These are phyloP conservation scores for Euphrasia arctica DNA, from an alignment of 305 asterid species.

Conservation along the genomic window DNA sequence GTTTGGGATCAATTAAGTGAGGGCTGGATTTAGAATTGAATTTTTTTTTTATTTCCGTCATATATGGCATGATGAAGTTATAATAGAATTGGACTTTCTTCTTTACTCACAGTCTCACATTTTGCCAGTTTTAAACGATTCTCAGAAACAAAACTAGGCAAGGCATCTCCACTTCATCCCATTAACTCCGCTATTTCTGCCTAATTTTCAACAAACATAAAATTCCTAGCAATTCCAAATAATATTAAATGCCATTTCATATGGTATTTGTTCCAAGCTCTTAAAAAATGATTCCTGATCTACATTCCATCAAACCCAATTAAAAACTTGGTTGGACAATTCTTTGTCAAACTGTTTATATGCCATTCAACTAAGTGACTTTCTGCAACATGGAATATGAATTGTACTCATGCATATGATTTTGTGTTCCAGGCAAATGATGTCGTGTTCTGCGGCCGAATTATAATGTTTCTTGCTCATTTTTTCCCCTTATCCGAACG, in stretches of 20 bases:
- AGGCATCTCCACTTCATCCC: constrained; percentile 11
- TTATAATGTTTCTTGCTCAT: constrained; percentile 98
- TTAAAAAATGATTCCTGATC: background rate
- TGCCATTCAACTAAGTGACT: constrained; percentile 4
- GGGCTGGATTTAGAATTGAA: constrained; percentile 11
- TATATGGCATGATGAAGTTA: background rate
- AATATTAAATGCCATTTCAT: background rate
- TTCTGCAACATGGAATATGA: constrained; percentile 10
- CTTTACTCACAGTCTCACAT: background rate
- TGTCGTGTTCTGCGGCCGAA: constrained; percentile 96
- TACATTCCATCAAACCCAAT: background rate
- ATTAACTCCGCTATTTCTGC: constrained; percentile 5
- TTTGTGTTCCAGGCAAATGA: constrained; percentile 80
- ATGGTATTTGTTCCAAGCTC: background rate
- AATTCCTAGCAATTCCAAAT: background rate
- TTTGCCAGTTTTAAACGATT: background rate
- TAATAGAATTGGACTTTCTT: constrained; percentile 2
- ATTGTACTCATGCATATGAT: constrained; percentile 14
- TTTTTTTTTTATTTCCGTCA: background rate
- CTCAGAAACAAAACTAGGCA: background rate
- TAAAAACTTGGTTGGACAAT: constrained; percentile 1
- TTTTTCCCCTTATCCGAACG: constrained; percentile 97
- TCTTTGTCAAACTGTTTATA: background rate
- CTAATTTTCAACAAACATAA: background rate
- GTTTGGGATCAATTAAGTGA: constrained; percentile 10